Percentiles rank a stretch among this genome's conserved stretches.
phyloP scores from a whole-genome alignment of 176 grass and related monocot species.

The Panicum miliaceum region DNA sequence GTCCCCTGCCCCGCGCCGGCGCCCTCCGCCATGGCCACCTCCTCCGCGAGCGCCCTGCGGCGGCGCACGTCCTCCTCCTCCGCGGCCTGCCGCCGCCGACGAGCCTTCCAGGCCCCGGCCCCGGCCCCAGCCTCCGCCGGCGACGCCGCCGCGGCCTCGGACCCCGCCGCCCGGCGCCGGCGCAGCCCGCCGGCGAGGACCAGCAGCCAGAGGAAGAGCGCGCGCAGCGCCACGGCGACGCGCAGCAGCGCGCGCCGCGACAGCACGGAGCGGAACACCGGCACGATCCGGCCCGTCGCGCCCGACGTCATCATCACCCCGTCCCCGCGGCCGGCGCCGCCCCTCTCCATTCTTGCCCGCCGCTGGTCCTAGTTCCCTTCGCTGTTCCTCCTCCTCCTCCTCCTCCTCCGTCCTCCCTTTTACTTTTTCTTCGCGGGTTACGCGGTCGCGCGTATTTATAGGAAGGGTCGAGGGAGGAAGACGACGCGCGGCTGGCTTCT shows the following conservation, averaged over 20 bases:
- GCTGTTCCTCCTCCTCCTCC: neutral
- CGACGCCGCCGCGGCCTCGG: conserved; percentile 11
- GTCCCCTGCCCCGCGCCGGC: conserved; percentile 2
- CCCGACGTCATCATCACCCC: conserved; percentile 88
- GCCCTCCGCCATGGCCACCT: conserved; percentile 55
- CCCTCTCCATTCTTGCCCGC: conserved; percentile 26
- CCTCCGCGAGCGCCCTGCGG: conserved; percentile 56
- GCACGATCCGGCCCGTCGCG: conserved; percentile 87
- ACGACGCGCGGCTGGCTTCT: neutral
- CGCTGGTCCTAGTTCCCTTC: neutral
- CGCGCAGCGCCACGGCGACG: conserved; percentile 66
- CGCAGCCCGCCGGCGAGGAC: conserved; percentile 53
- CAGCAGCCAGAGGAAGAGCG: conserved; percentile 81
- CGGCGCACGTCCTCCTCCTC: conserved; percentile 55
- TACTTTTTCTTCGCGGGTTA: conserved; percentile 24
- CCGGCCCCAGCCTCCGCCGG: neutral
- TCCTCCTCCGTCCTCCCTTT: neutral
- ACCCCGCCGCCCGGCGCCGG: neutral
- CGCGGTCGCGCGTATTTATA: conserved; percentile 53
- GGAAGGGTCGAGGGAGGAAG: neutral
- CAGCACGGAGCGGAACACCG: conserved; percentile 72
- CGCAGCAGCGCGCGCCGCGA: conserved; percentile 70
- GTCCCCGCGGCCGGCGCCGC: conserved; percentile 10
- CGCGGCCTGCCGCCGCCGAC: conserved; percentile 3
- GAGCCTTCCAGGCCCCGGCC: neutral